Percentiles rank a stretch among this genome's conserved stretches.
Evolutionary conservation across 1,284 basidiomycete genomes (phyloP).

Genomic region (Sanghuangporus baumii): DNA sequence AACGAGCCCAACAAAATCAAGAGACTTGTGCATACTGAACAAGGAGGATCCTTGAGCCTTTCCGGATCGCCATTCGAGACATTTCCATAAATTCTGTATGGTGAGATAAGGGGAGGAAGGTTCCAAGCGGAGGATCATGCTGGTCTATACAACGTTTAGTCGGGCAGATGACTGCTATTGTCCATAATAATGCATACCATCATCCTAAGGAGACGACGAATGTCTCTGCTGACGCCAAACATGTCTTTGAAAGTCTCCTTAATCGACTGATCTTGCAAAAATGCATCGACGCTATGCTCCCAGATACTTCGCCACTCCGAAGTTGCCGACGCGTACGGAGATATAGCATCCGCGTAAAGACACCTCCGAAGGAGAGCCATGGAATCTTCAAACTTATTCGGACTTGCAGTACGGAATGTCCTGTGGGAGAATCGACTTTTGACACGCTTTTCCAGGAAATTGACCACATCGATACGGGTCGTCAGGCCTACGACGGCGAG

Average conservation of each 20-base stretch:
- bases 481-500: constrained; percentile 82
- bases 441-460: constrained; percentile 88
- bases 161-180: constrained; percentile 5
- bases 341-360: constrained; percentile 22
- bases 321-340: not conserved
- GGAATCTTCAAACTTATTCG: constrained; percentile 49
- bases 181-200: constrained; percentile 45
- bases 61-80: constrained; percentile 35
- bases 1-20: not conserved
- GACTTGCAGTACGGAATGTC: constrained; percentile 71
- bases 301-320: constrained; percentile 53
- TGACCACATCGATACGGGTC: constrained; percentile 80
- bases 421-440: constrained; percentile 94
- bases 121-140: constrained; percentile 40
- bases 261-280: constrained; percentile 44
- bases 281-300: constrained; percentile 51
- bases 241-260: constrained; percentile 47
- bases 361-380: constrained; percentile 40
- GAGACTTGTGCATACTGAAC: constrained; percentile 37
- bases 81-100: constrained; percentile 24
- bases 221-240: constrained; percentile 62
- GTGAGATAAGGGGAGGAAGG: constrained; percentile 40
- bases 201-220: constrained; percentile 57
- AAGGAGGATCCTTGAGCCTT: constrained; percentile 51
- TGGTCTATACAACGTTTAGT: constrained; percentile 38